phyloP scores from a whole-genome alignment of 495 filamentous ascomycete genomes.

The Penicillium ochrochloron region DNA sequence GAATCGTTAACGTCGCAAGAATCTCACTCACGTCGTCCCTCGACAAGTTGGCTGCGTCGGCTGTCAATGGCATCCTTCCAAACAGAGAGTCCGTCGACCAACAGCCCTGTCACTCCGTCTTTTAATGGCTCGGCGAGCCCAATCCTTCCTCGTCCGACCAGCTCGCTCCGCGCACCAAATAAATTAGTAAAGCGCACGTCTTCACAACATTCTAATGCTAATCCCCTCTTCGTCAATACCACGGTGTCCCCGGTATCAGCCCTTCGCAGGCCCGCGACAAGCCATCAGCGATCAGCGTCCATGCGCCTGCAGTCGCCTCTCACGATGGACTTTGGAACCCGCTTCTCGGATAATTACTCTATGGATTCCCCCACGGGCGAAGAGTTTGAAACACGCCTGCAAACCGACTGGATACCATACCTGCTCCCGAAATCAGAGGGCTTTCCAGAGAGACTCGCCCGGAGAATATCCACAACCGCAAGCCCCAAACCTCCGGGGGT shows the following conservation, averaged over 20 bases:
- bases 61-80: slow-evolving; percentile 77
- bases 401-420: slow-evolving; percentile 51
- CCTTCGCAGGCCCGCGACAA: slow-evolving; percentile 80
- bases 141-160: slow-evolving; percentile 54
- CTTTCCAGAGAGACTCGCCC: slow-evolving; percentile 41
- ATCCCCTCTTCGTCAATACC: slow-evolving; percentile 34
- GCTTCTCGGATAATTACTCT: slow-evolving; percentile 22
- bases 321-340: slow-evolving; percentile 38
- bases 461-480: slow-evolving; percentile 36
- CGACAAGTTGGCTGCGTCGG: slow-evolving; percentile 76
- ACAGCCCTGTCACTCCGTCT: slow-evolving; percentile 68
- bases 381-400: slow-evolving; percentile 25
- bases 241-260: slow-evolving; percentile 59
- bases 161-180: slow-evolving; percentile 65
- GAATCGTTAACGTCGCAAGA: slow-evolving; percentile 40
- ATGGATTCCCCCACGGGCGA: slow-evolving; percentile 23
- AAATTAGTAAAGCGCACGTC: slow-evolving; percentile 86
- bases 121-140: slow-evolving; percentile 74
- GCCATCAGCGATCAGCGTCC: slow-evolving; percentile 80
- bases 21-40: slow-evolving; percentile 51
- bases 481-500: slow-evolving; percentile 32
- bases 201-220: slow-evolving; percentile 58
- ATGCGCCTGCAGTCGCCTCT: slow-evolving; percentile 55
- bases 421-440: slow-evolving; percentile 44
- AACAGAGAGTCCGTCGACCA: slow-evolving; percentile 69